phyloP scores from a whole-genome alignment of 352 stramenopile genomes.

The Phytopythium delawarense region DNA sequence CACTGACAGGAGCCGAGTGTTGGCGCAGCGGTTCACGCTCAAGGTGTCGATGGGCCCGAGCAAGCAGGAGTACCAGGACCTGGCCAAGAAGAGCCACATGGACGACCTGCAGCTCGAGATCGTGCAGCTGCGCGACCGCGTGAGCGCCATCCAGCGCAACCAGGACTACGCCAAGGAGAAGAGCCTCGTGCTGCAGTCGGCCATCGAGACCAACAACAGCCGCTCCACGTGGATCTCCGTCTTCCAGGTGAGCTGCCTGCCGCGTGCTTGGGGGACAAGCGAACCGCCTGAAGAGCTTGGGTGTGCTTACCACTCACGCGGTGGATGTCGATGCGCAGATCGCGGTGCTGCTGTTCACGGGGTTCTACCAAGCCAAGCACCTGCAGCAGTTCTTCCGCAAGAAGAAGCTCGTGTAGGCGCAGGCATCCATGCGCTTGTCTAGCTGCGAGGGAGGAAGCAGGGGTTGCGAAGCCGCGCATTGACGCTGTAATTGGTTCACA shows the following conservation, averaged over 20 bases:
- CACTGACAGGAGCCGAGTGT: background rate
- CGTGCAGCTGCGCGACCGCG: slow-evolving; percentile 76
- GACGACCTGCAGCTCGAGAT: slow-evolving; percentile 77
- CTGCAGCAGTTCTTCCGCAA: slow-evolving; percentile 80
- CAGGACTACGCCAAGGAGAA: slow-evolving; percentile 85
- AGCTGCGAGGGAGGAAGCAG: background rate
- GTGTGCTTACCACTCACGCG: too few species aligned
- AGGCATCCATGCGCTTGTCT: background rate
- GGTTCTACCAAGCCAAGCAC: slow-evolving; percentile 77
- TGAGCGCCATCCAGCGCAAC: slow-evolving; percentile 72
- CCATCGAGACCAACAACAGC: slow-evolving; percentile 77
- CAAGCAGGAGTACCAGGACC: slow-evolving; percentile 72
- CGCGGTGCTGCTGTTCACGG: slow-evolving; percentile 55
- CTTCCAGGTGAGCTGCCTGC: slow-evolving; percentile 36
- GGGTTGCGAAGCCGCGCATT: background rate
- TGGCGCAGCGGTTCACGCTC: slow-evolving; percentile 53
- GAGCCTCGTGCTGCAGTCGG: slow-evolving; percentile 57
- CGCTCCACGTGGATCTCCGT: slow-evolving; percentile 80
- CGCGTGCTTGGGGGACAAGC: background rate
- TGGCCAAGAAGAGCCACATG: slow-evolving; percentile 83
- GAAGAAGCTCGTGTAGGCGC: slow-evolving; percentile 80
- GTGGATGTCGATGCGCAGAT: slow-evolving; percentile 32
- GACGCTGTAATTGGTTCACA: too few species aligned
- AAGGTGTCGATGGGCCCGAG: slow-evolving; percentile 69
- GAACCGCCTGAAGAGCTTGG: too few species aligned